Base-by-base conservation (phyloP, 139 green algal genomes). In the Tetraselmis striata region DNA sequence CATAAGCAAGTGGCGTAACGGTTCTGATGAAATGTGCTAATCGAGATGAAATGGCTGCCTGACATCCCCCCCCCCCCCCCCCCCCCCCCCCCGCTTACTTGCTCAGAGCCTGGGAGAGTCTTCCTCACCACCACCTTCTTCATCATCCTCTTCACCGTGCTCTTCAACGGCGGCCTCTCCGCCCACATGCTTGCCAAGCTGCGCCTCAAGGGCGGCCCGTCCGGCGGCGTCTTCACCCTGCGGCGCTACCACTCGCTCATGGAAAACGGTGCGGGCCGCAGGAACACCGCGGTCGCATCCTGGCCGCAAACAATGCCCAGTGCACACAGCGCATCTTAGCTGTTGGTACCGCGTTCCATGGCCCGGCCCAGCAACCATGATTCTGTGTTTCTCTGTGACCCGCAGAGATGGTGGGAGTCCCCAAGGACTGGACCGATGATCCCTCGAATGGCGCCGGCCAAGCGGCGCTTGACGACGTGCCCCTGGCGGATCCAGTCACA, bases 81-180 rank as follows among this genome's bases (percentile, higher is more conserved):
- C n/a, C n/a, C n/a, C n/a, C n/a, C n/a, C n/a, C n/a, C n/a, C n/a
- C n/a, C n/a, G n/a, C n/a, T n/a, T n/a, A n/a, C n/a, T n/a, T n/a
- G n/a, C n/a, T n/a, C 45, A 67, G 45, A 67, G 45, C 45, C 45
- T 18, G 45, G 45, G 5, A 5, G 23, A 1, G 82, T 91, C 18
- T 87, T 93, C 77, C 83, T 91, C 79, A 88, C 84, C 1, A 82
- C 84, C 45, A 91, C 87, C 26, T 90, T 92, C 45, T 89, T 89
- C 81, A 32, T 94, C 25, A 83, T 88, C 74, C 45, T 91, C 75
- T 76, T 91, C 75, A 94, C 90, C 25, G 90, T 94, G 27, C 80
- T 92, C 23, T 26, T 92, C 76, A 92, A 92, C 81, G 90, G 90
- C 28, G 90, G 90, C 25, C 30, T 80, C 25, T 77, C 75, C 18